A percentile compares a stretch with the other conserved stretches of the same genome.
These are phyloP conservation scores for Sporisorium graminicola DNA, from an alignment of 1,284 basidiomycete genomes.

Conservation along the genomic window DNA sequence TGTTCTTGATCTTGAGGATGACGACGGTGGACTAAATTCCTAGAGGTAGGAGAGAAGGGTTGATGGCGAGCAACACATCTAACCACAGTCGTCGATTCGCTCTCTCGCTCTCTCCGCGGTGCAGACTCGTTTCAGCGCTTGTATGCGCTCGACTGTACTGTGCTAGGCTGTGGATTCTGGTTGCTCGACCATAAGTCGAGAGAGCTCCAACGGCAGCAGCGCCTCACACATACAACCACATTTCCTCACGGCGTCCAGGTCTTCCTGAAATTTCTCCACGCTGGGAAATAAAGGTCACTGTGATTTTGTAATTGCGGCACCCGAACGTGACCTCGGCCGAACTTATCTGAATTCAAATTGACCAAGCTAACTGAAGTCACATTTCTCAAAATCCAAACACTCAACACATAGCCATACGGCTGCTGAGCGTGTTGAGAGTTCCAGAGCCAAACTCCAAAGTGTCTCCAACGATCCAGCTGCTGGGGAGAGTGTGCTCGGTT, in stretches of 20 bases:
- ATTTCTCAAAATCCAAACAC: no score
- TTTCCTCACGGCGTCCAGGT: not conserved
- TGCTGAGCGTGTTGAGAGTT: no score
- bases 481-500: not conserved
- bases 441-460: no score
- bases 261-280: not conserved
- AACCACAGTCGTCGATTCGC: not conserved
- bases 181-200: not conserved
- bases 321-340: constrained; percentile 1
- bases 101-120: not conserved
- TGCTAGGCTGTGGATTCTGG: not conserved
- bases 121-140: not conserved
- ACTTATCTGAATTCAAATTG: not conserved
- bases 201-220: not conserved
- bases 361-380: no score
- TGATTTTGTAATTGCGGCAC: not conserved
- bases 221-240: not conserved
- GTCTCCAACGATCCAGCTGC: not conserved
- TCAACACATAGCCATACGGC: no score
- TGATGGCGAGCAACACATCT: constrained; percentile 39
- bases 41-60: constrained; percentile 28
- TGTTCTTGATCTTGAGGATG: constrained; percentile 54
- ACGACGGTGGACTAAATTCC: constrained; percentile 42
- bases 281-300: not conserved
- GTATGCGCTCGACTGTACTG: not conserved